phyloP scores from a whole-genome alignment of 495 filamentous ascomycete species.

The Jackrogersella minutella region DNA sequence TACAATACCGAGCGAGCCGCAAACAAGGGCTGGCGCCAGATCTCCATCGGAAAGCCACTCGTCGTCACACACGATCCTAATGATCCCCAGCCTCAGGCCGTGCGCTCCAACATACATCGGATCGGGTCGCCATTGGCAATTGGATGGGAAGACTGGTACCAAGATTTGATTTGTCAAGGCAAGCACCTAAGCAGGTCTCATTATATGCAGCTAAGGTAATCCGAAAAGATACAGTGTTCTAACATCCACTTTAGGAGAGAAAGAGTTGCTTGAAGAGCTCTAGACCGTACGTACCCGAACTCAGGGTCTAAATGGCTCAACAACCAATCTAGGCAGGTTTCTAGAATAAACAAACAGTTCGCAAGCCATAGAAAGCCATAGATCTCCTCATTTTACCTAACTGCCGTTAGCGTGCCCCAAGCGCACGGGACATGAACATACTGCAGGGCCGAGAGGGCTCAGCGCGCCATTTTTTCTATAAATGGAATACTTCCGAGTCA shows the following conservation, averaged over 20 bases:
- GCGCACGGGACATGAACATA: constrained; percentile 18
- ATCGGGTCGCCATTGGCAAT: not conserved
- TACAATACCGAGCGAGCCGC: constrained; percentile 13
- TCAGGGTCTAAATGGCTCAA: not conserved
- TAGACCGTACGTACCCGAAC: not conserved
- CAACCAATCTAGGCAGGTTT: constrained; percentile 23
- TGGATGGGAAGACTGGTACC: not conserved
- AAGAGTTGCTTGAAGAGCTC: not conserved
- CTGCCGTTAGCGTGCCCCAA: constrained; percentile 36
- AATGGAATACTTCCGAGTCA: constrained; percentile 25
- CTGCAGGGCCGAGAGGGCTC: constrained; percentile 9
- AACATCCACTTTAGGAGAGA: not conserved
- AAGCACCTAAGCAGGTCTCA: not conserved
- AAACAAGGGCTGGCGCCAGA: constrained; percentile 26
- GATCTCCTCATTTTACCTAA: constrained; percentile 14
- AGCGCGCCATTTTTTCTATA: constrained; percentile 29
- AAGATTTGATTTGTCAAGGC: not conserved
- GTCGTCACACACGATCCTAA: constrained; percentile 22
- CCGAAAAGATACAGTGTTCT: not conserved
- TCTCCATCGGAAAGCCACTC: constrained; percentile 16
- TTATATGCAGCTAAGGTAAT: not conserved
- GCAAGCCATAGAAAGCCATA: not conserved
- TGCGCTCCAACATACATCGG: not conserved
- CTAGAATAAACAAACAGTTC: constrained; percentile 21
- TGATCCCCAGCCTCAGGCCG: constrained; percentile 20